phyloP scores from a whole-genome alignment of 2,329 filamentous ascomycete species.

The Talaromyces islandicus region DNA sequence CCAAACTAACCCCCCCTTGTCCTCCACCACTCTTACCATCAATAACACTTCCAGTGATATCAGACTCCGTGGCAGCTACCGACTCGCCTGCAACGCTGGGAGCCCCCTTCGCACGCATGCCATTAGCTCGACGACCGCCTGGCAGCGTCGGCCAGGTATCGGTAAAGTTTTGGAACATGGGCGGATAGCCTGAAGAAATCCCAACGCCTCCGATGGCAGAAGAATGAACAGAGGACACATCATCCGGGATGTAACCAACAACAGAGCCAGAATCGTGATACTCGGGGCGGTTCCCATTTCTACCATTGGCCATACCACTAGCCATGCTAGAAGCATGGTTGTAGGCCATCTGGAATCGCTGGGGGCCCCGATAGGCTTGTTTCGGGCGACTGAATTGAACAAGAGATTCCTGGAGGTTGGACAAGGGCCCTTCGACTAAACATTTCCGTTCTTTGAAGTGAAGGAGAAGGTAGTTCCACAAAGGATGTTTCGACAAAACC shows the following conservation, averaged over 20 bases:
- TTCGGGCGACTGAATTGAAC: constrained; percentile 93
- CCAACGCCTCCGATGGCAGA: constrained; percentile 81
- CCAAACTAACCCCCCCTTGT: constrained; percentile 82
- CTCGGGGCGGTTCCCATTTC: constrained; percentile 45
- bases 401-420: constrained; percentile 90
- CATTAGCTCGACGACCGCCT: constrained; percentile 58
- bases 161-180: constrained; percentile 91
- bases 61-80: constrained; percentile 84
- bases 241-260: constrained; percentile 91
- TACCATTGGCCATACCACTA: constrained; percentile 46
- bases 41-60: constrained; percentile 71
- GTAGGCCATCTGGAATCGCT: constrained; percentile 77
- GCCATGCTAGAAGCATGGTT: constrained; percentile 59
- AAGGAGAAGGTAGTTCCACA: constrained; percentile 91
- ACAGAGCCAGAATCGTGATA: constrained; percentile 77
- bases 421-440: constrained; percentile 89
- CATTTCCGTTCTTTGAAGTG: constrained; percentile 98
- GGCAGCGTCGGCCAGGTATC: constrained; percentile 85
- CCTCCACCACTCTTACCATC: constrained; percentile 60
- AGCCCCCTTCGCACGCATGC: constrained; percentile 60
- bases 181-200: constrained; percentile 77
- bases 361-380: constrained; percentile 81
- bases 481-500: constrained; percentile 91
- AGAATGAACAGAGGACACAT: constrained; percentile 92
- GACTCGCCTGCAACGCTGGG: constrained; percentile 86